These are phyloP conservation scores for Sclerotinia sclerotiorum DNA, from an alignment of 2,329 filamentous ascomycete species.

Conservation along the genomic window DNA sequence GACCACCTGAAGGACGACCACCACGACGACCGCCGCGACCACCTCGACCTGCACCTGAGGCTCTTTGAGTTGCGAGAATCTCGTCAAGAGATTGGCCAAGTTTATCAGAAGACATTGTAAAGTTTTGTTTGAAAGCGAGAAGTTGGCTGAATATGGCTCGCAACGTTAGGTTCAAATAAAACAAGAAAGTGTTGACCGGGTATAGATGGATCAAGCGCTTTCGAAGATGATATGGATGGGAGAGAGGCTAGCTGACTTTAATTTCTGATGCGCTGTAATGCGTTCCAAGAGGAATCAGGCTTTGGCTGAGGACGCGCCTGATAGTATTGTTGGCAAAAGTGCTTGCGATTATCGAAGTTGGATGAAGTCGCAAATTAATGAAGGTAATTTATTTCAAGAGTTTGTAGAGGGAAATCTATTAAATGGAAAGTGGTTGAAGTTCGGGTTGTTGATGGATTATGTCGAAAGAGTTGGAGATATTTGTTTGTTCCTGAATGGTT, in stretches of 20 bases:
- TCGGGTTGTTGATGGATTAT: conserved; percentile 10
- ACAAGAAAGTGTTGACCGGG: conserved; percentile 33
- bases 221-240: conserved; percentile 30
- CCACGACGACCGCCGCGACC: conserved; percentile 49
- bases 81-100: conserved; percentile 97
- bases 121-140: conserved; percentile 32
- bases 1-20: conserved; percentile 47
- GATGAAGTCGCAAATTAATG: conserved; percentile 25
- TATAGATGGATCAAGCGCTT: conserved; percentile 30
- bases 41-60: conserved; percentile 29
- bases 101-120: conserved; percentile 87
- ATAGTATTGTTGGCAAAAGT: conserved; percentile 29
- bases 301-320: conserved; percentile 22
- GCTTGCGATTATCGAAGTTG: conserved; percentile 35
- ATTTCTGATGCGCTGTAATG: conserved; percentile 32
- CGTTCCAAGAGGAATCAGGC: conserved; percentile 33
- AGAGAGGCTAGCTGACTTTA: conserved; percentile 37
- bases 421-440: conserved; percentile 13
- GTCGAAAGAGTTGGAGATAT: conserved; percentile 31
- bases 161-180: conserved; percentile 39
- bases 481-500: conserved; percentile 23
- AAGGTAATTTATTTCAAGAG: neutral
- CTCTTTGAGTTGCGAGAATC: conserved; percentile 71
- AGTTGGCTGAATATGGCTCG: conserved; percentile 34
- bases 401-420: neutral